Base-by-base conservation (phyloP, 768 basidiomycete genomes). In the Cystoderma amianthinum region DNA sequence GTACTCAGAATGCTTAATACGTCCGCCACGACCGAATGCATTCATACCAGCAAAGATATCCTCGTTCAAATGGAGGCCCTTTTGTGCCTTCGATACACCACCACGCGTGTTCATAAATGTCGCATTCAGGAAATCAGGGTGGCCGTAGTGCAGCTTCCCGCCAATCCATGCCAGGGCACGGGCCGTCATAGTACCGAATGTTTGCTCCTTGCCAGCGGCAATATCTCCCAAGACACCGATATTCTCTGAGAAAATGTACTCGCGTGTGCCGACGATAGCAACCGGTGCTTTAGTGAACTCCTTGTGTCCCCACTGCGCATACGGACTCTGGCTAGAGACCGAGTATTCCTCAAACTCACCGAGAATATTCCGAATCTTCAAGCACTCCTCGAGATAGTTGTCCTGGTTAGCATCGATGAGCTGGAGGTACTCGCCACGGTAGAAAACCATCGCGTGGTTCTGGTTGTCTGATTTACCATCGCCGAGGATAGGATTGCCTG, bases 21-120 rank as follows among this genome's bases (percentile, higher is more conserved):
- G 82, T 36, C 96, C 96, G 40, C 96, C 96, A 45, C 96, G 91
- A 47, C 92, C 91, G 58, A 97, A 92, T 2, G 96, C 95, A 51
- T 87, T 97, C 95, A 99, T 99, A 53, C 96, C 96, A 36, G 96
- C 96, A 59, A 93, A 99, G 49, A 99, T 99, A 80, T 99, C 96
- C 63, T 99, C 96, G 68, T 98, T 98, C 48, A 99, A 68, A 61
- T 99, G 96, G 32, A 99, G 67, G 43, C 96, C 96, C 61, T 99
- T 99, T 64, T 99, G 96, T 18, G 96, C 96, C 63, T 99, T 99
- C 38, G 94, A 97, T 21, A 99, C 94, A 48, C 96, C 96, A 34
- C 96, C 96, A 41, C 96, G 90, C 7, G 96, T 99, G 50, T 77
- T 90, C 96, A 99, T 98, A 70, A 96, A 99, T 21, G 87, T 82